phyloP scores from a whole-genome alignment of 495 filamentous ascomycete genomes.

The Hyaloscypha bicolor region DNA sequence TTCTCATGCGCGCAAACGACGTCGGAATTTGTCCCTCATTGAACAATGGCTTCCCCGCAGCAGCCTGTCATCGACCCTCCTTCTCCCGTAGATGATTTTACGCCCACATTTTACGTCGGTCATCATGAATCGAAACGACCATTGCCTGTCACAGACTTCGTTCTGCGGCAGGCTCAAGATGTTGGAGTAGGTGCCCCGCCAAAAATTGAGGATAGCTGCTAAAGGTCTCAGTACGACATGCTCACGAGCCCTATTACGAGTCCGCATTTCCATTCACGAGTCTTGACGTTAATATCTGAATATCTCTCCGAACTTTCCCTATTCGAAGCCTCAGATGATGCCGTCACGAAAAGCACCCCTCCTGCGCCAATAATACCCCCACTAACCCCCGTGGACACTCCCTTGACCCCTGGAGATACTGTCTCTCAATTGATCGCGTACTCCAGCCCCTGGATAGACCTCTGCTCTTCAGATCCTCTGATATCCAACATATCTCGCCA shows the following conservation, averaged over 20 bases:
- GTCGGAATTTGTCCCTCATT: background rate
- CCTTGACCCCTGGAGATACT: conserved; percentile 69
- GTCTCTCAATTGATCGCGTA: conserved; percentile 73
- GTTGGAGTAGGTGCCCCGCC: conserved; percentile 51
- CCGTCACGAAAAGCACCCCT: conserved; percentile 37
- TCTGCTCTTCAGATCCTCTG: conserved; percentile 79
- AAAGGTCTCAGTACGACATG: conserved; percentile 77
- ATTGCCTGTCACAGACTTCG: conserved; percentile 59
- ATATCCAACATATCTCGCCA: conserved; percentile 84
- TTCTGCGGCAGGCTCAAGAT: conserved; percentile 70
- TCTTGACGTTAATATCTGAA: conserved; percentile 64
- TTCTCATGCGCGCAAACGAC: background rate
- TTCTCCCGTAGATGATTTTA: conserved; percentile 29
- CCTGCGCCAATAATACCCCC: conserved; percentile 64
- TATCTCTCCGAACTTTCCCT: conserved; percentile 46
- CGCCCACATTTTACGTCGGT: conserved; percentile 74
- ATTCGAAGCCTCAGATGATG: conserved; percentile 31
- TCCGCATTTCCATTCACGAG: conserved; percentile 73
- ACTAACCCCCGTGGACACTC: conserved; percentile 72
- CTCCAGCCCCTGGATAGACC: conserved; percentile 85
- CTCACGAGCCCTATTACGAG: conserved; percentile 89
- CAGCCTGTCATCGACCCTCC: conserved; percentile 16
- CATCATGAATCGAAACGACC: conserved; percentile 76
- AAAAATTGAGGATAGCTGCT: conserved; percentile 13
- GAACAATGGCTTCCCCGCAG: conserved; percentile 28